phyloP scores from a whole-genome alignment of 352 stramenopile species.

The Discostella stelligera region DNA sequence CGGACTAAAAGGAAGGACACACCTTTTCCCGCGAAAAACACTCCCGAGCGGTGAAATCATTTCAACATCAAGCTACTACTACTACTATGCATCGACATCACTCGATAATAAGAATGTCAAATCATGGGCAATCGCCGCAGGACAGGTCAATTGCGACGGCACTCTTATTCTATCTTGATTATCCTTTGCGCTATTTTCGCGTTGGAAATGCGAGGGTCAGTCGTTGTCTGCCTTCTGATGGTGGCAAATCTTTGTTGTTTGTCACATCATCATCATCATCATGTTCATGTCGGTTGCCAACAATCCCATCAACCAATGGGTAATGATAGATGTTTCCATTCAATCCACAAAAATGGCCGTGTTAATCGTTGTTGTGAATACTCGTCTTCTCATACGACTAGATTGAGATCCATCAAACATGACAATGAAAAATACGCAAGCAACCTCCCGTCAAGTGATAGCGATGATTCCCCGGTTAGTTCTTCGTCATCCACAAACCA shows the following conservation, averaged over 20 bases:
- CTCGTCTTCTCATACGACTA: background rate
- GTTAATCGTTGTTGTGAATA: background rate
- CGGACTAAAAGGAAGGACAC: too few species aligned
- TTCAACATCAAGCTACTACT: too few species aligned
- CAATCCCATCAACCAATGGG: background rate
- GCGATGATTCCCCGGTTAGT: too few species aligned
- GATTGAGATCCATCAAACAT: background rate
- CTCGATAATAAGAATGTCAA: too few species aligned
- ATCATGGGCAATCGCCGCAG: too few species aligned
- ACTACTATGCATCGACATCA: too few species aligned
- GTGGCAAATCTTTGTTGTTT: background rate
- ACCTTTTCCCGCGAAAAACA: too few species aligned
- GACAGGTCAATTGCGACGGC: too few species aligned
- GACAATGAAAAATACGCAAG: background rate
- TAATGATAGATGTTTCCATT: background rate
- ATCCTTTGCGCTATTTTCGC: background rate
- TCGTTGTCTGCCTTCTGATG: background rate
- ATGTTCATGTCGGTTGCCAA: background rate
- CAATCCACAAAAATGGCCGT: background rate
- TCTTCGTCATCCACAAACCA: background rate
- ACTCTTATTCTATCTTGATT: too few species aligned
- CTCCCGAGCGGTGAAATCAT: too few species aligned
- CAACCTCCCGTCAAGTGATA: background rate
- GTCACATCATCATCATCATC: background rate
- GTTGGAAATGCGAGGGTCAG: background rate